Evolutionary conservation across 1,284 basidiomycete species (phyloP), one percentile per base, ranked within the genome.

Genomic region (Fomitopsis betulina): DNA sequence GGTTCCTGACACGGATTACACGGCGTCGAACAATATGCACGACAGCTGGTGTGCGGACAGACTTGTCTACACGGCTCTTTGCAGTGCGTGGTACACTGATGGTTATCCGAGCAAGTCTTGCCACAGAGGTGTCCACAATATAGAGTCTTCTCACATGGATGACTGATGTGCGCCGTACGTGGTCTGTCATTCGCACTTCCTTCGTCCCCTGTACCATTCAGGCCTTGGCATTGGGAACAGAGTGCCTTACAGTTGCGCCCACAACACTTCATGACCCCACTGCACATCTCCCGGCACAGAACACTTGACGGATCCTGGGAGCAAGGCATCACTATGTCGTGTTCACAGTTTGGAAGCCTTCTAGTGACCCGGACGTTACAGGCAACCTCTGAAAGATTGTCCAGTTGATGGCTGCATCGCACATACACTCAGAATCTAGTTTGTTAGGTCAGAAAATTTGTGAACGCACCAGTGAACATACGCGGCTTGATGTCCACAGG

Each of bases 1-100:
- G 76, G 70, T 60, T 85, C 79, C 63, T 82, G 77, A 67, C 89
- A 91, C 0, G 86, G 85, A 0, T 81, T 76, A 65, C 89, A 91
- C 0, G 80, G 78, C 0, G 68, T 71, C 8, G 76, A 80, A 64
- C 89, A 91, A 23, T 67, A 60, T 21, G 70, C 64, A 5, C 64
- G 70, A 67, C 85, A 89, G 8, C 66, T 67, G 1, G 77, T 72
- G 65, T 89, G 86, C 12, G 65, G 43, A 65, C 87, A 90, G 10
- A 68, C 68, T 62, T 88, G 86, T 27, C 83, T 76, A 63, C 87
- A 90, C 4, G 65, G 59, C 19, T 71, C 57, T 23, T 63, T 71
- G 68, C 87, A 90, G 3, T 61, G 64, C 0, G 64, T 71, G 7
- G 78, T 78, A 59, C 84, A 84, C 43, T 77, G 65, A 58, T 87